Evolutionary conservation across 2,329 filamentous ascomycete genomes (phyloP), one percentile per base, ranked within the genome.

Genomic region (Penicillium sp.): DNA sequence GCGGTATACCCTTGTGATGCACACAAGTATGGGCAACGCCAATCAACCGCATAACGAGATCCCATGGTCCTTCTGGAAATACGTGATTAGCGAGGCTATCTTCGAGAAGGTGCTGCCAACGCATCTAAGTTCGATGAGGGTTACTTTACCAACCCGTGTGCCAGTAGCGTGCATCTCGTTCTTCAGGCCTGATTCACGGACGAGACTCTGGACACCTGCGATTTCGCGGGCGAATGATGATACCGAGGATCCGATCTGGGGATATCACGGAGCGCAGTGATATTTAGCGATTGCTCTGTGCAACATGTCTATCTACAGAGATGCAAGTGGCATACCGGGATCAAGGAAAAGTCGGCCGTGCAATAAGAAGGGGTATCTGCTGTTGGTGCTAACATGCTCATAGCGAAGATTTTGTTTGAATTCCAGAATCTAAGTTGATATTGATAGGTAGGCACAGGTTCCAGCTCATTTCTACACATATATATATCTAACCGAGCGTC

Each of bases 121-220:
- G 7, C 31, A 10, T 10, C 9, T 2, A 31, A 9, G 24, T 3
- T 43, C 16, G n/a, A 27, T n/a, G 22, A 6, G 41, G 22, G 22
- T 27, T 2, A 43, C 27, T 55, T 55, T 50, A 41, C 53, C 53
- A 10, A 55, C 16, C 13, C 33, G 31, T 9, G 53, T 50, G 6
- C 53, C 53, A 6, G 53, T 55, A 16, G 53, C 24, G 16, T 55
- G 53, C 36, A 40, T 55, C 16, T 55, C 13, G 16, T 39, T 39
- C 35, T 50, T 55, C 16, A 55, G 19, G n/a, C 53, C 53, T 18
- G 53, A 55, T 50, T 55, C 53, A 6, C 36, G 53, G 18, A 55
- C 35, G 19, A 55, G 35, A 6, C 46, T 35, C 33, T 55, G 53
- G 35, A 55, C 36, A 22, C 33, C 53, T 27, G 53, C 43, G 11